These are phyloP conservation scores for Hyparrhenia diplandra DNA, from an alignment of 176 grass and related monocot species.

Conservation along the genomic window DNA sequence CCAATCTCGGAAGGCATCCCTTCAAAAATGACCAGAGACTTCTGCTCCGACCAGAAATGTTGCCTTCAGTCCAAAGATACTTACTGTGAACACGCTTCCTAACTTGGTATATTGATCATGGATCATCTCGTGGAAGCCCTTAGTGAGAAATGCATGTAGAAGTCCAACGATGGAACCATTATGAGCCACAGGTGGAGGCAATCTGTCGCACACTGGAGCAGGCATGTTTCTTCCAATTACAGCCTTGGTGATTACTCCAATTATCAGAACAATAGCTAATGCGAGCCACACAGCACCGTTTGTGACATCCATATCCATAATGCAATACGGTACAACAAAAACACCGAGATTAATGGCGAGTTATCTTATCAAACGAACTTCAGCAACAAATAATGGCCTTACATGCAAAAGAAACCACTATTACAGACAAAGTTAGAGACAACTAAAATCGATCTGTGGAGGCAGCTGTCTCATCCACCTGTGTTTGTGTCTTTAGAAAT, in stretches of 20 bases:
- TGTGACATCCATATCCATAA: background rate
- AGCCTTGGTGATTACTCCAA: background rate
- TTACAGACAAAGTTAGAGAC: no score
- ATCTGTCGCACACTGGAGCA: background rate
- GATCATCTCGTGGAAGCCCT: conserved; percentile 12
- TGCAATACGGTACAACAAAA: background rate
- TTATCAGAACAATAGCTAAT: background rate
- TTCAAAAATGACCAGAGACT: conserved; percentile 20
- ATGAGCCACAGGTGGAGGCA: conserved; percentile 8
- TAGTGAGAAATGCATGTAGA: conserved; percentile 5
- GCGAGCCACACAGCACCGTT: background rate
- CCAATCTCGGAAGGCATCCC: background rate
- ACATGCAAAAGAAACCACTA: no score
- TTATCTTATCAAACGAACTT: no score
- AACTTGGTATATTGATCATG: conserved; percentile 23
- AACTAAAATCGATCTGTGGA: no score
- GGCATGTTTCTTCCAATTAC: background rate
- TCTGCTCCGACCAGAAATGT: conserved; percentile 46
- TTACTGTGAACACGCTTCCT: conserved; percentile 44
- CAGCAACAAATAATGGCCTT: no score
- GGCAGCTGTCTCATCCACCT: no score
- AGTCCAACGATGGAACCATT: background rate
- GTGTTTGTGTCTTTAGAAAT: no score
- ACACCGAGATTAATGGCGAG: no score
- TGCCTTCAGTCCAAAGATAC: conserved; percentile 7